Conservation (phyloP, 805 yeast species). For the Yarrowia hollandica region DNA sequence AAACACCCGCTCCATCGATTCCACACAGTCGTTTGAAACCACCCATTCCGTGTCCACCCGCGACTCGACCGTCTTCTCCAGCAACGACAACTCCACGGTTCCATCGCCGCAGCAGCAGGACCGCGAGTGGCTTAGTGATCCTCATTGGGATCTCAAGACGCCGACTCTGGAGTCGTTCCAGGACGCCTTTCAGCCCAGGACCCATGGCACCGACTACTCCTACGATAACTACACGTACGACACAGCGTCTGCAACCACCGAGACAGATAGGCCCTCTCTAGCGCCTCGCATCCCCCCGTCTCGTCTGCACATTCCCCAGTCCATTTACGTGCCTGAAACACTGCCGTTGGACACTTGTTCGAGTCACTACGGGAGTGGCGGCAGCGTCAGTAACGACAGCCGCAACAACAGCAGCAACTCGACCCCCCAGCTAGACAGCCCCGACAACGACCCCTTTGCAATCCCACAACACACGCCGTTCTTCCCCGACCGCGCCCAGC, state of each 20-base stretch:
- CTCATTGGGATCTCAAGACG: conserved; percentile 19
- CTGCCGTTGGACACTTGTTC: conserved; percentile 1
- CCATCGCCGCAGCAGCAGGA: conserved; percentile 21
- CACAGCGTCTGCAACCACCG: conserved; percentile 13
- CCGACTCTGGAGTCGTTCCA: conserved; percentile 21
- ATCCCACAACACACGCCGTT: conserved; percentile 15
- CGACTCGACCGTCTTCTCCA: conserved; percentile 14
- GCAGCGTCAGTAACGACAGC: no score
- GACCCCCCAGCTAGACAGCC: not conserved
- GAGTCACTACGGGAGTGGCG: no score
- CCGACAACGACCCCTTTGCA: not conserved
- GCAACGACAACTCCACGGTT: conserved; percentile 15
- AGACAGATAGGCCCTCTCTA: conserved; percentile 1
- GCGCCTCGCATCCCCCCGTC: conserved; percentile 13
- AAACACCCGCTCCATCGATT: conserved; percentile 1
- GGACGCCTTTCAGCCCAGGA: conserved; percentile 17
- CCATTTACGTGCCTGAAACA: conserved; percentile 4
- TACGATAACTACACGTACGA: conserved; percentile 11
- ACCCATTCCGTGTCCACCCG: not conserved
- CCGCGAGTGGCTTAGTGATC: conserved; percentile 23
- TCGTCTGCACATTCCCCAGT: conserved; percentile 3
- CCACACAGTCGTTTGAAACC: conserved; percentile 15
- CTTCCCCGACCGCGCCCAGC: conserved; percentile 4
- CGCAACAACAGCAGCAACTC: not conserved
- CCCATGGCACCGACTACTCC: not conserved